phyloP scores from a whole-genome alignment of 305 asterid species.

The Fraxinus nigra region DNA sequence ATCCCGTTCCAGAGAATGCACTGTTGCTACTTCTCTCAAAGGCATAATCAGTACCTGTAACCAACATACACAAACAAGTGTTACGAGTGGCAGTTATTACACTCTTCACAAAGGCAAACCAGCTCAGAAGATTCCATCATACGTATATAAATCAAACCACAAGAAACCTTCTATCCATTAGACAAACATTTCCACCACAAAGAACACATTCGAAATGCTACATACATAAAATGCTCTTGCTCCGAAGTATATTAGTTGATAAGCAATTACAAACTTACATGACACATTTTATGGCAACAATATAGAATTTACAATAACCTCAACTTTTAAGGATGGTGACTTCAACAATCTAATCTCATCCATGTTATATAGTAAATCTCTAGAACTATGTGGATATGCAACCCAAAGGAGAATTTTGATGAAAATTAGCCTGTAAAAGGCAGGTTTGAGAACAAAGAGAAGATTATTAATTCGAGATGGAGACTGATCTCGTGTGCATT shows the following conservation, averaged over 20 bases:
- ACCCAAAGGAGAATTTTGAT: background rate
- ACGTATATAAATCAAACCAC: background rate
- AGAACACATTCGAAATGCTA: background rate
- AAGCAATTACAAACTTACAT: background rate
- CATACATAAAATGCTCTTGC: background rate
- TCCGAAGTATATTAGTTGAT: background rate
- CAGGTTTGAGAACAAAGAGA: background rate
- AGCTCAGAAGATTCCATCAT: background rate
- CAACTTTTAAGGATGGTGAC: background rate
- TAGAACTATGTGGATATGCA: background rate
- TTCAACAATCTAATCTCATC: background rate
- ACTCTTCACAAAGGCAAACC: background rate
- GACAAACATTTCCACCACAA: background rate
- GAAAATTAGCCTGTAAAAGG: background rate
- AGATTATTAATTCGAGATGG: background rate
- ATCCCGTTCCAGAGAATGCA: constrained; percentile 70
- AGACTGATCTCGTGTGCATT: background rate
- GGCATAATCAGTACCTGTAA: constrained; percentile 87
- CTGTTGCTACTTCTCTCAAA: constrained; percentile 59
- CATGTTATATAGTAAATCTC: background rate
- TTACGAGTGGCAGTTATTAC: background rate
- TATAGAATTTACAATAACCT: background rate
- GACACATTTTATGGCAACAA: background rate
- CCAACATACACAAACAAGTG: background rate
- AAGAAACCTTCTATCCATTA: background rate